phyloP scores from a whole-genome alignment of 2,329 filamentous ascomycete species.

The Xylaria sp. region DNA sequence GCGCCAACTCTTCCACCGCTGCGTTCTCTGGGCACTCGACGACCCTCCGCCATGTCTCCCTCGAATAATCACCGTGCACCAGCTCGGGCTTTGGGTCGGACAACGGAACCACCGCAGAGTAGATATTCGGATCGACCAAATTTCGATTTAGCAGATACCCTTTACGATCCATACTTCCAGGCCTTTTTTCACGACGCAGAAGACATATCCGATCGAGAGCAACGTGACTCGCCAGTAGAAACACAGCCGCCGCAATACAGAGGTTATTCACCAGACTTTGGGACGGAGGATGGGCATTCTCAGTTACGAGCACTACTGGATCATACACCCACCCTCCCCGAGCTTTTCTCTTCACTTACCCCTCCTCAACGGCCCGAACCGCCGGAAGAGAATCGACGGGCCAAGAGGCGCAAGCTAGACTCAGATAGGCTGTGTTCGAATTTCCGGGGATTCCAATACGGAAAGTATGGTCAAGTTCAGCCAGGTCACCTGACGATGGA shows the following conservation, averaged over 20 bases:
- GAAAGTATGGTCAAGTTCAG: constrained; percentile 86
- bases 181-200: constrained; percentile 17
- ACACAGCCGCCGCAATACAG: not conserved
- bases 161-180: constrained; percentile 26
- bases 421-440: constrained; percentile 63
- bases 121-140: constrained; percentile 21
- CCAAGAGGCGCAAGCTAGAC: constrained; percentile 77
- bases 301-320: constrained; percentile 43
- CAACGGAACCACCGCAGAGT: constrained; percentile 36
- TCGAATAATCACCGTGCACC: constrained; percentile 38
- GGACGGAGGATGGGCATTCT: constrained; percentile 37
- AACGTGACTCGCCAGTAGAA: not conserved
- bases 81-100: constrained; percentile 35
- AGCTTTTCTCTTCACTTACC: constrained; percentile 44
- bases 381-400: constrained; percentile 55
- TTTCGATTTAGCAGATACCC: constrained; percentile 7
- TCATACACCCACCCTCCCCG: constrained; percentile 42
- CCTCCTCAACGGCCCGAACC: constrained; percentile 42
- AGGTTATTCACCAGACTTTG: constrained; percentile 2
- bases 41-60: constrained; percentile 42
- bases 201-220: not conserved
- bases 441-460: constrained; percentile 77
- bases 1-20: constrained; percentile 52
- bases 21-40: constrained; percentile 48
- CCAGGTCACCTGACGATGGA: constrained; percentile 85